Base-by-base conservation (phyloP, 305 asterid species). In the Petunia hybrid region DNA sequence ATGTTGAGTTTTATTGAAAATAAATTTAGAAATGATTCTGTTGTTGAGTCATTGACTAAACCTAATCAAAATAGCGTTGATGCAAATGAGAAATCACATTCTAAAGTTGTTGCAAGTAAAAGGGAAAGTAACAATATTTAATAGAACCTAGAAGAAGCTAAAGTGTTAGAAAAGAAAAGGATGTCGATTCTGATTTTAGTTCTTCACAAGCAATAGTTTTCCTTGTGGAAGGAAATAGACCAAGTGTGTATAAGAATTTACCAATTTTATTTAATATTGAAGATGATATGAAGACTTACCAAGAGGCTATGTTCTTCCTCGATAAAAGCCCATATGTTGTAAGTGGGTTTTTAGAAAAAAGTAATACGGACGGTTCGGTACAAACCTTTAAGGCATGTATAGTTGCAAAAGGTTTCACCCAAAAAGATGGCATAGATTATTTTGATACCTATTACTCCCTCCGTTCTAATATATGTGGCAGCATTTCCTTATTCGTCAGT, bases 131-230 rank as follows among this genome's bases (percentile, higher is more conserved):
- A 16, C 64, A 59, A 59, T 59, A 59, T 9, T 59, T 22, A 59
- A 4, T 60, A 60, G 78, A 68, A 42, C 76, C 51, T 8, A 41
- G 51, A 45, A 42, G 76, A 68, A 68, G 35, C 41, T 31, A 46
- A 68, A 68, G 38, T 39, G 36, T 14, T 68, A 22, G 65, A 3
- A 22, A 22, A 60, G n/a, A 60, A 60, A 60, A 22, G 31, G 31
- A 3, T 1, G 8, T 68, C 0, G 14, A 16, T 14, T 53, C 12
- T 13, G 40, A 68, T 42, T 68, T 68, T 68, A 42, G 36, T 8
- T 66, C 71, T 16, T 10, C 13, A 38, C 14, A 36, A 65, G 35
- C 71, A 2, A 38, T 65, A 65, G 2, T 68, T 53, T 69, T 69
- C 42, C 55, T 69, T 1, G 55, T 42, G 7, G 76, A 46, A 9